Evolutionary conservation across 129 eudicot genomes (phyloP).

Genomic region (Oenanthe sinensis): DNA sequence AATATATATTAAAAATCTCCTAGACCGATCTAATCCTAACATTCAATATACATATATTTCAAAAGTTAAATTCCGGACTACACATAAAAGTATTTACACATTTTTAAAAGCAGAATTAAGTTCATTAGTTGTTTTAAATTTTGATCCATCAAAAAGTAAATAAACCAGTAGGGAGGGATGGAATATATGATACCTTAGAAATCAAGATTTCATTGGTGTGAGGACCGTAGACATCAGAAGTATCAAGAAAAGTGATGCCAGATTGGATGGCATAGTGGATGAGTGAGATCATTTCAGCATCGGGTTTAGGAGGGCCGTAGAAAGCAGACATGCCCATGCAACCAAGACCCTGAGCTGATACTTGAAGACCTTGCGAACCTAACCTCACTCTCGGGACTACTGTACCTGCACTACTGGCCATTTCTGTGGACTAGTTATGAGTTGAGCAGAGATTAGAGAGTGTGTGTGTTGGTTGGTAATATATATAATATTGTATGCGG

Average conservation of each 20-base stretch:
- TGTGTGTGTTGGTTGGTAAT: not conserved
- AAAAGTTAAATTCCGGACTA: too few relatives aligned
- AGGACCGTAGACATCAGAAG: not conserved
- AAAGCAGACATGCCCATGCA: conserved; percentile 1
- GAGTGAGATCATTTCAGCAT: not conserved
- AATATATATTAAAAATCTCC: not conserved
- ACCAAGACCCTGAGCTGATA: conserved; percentile 9
- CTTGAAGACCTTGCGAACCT: not conserved
- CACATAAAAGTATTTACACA: too few relatives aligned
- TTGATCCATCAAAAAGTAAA: too few relatives aligned
- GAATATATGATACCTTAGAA: not conserved
- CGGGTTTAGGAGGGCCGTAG: not conserved
- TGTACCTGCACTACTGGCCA: not conserved
- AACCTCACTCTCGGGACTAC: not conserved
- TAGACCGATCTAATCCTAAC: not conserved
- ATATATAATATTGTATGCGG: too few relatives aligned
- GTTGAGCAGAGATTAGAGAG: not conserved
- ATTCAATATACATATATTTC: not conserved
- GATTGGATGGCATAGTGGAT: not conserved
- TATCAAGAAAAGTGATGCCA: not conserved
- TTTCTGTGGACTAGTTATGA: not conserved
- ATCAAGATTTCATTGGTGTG: conserved; percentile 3
- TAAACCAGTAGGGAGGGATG: too few relatives aligned
- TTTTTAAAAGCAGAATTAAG: too few relatives aligned
- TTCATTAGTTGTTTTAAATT: too few relatives aligned